Evolutionary conservation across 2,329 filamentous ascomycete genomes (phyloP).

Genomic region (Gyromitra esculenta): DNA sequence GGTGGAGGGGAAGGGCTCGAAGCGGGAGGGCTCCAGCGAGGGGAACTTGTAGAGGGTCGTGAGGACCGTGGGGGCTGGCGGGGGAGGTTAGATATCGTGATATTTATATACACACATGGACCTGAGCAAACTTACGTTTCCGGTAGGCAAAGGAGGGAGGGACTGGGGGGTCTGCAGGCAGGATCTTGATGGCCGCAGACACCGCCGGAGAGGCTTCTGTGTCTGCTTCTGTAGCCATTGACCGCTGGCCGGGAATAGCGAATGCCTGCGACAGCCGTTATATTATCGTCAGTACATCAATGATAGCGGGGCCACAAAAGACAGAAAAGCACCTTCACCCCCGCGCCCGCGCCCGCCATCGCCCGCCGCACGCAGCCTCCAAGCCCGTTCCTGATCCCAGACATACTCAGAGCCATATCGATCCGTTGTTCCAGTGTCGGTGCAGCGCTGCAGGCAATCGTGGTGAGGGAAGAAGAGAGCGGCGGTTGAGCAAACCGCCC

Average conservation of each 20-base stretch:
- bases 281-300: not conserved
- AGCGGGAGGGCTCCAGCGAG: slow-evolving; percentile 80
- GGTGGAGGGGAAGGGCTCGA: slow-evolving; percentile 80
- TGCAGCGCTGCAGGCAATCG: not conserved
- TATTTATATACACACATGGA: not conserved
- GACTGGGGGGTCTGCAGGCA: slow-evolving; percentile 28
- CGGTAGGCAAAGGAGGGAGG: slow-evolving; percentile 47
- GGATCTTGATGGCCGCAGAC: slow-evolving; percentile 19
- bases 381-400: slow-evolving; percentile 16
- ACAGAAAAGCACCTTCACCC: slow-evolving; percentile 41
- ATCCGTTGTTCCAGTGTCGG: not conserved
- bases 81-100: slow-evolving; percentile 16
- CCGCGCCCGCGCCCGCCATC: slow-evolving; percentile 9
- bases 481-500: slow-evolving; percentile 5
- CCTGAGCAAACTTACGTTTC: slow-evolving; percentile 30
- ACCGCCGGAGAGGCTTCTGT: not conserved
- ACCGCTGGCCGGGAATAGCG: not conserved
- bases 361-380: slow-evolving; percentile 5
- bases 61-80: slow-evolving; percentile 71
- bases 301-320: not conserved
- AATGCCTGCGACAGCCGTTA: slow-evolving; percentile 19
- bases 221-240: slow-evolving; percentile 47
- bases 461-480: not conserved
- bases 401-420: slow-evolving; percentile 36
- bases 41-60: slow-evolving; percentile 92